Base-by-base conservation (phyloP, 805 yeast genomes). In the Ogataea paradorogensis region DNA sequence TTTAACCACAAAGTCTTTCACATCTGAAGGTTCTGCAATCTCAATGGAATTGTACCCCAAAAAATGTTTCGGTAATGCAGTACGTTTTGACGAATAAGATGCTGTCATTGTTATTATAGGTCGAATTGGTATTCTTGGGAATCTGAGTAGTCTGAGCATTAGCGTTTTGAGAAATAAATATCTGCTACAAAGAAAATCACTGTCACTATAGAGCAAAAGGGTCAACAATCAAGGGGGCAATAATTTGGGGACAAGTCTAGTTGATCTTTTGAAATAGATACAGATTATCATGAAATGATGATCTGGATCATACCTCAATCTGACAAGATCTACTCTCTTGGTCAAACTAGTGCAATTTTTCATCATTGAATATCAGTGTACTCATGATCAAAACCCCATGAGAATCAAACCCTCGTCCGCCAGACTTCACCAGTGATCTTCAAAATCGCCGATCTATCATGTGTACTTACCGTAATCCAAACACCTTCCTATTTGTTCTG, bases 1-100 rank as follows among this genome's bases (percentile, higher is more conserved):
- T 36, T 76, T 71, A 53, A 73, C 74, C 48, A 95, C 96, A 59
- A 89, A 93, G 58, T 87, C 91, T 51, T 84, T 84, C 38, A 91
- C 80, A 24, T 71, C 70, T 23, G 85, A 73, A n/a, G 86, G 83
- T 53, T 85, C 88, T 15, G 95, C 95, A 16, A 61, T 71, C 27
- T 78, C 83, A 30, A 88, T 70, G 27, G 93, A 74, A 63, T 90
- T 87, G 42, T 82, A 73, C 42, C 99, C 99, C 42, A 78, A 63
- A 67, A 90, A 93, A 65, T 89, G 84, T 27, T 74, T 43, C 22
- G 96, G 81, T 52, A 90, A 67, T 6, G 59, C 49, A 35, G 54
- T 46, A 33, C 61, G 65, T 29, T 47, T 45, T 14, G 52, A 48
- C 13, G 41, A 27, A 31, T 44, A 47, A 15, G 45, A 24, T 16